Evolutionary conservation across 2,329 filamentous ascomycete genomes (phyloP).

Genomic region (Aciculosporium take): DNA sequence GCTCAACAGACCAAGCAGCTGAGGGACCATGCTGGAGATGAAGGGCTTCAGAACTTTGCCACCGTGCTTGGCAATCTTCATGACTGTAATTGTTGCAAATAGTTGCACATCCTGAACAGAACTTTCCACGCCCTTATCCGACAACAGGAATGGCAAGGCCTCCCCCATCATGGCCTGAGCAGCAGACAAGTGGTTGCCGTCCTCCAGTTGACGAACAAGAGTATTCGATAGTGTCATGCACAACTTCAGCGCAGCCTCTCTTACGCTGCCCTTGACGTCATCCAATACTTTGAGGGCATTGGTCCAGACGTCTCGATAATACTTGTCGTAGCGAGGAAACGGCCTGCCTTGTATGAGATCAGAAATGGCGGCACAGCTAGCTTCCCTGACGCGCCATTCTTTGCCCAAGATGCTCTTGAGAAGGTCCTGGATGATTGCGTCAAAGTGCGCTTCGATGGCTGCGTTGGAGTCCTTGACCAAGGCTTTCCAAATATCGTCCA

Average conservation of each 20-base stretch:
- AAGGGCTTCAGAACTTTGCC: slow-evolving; percentile 67
- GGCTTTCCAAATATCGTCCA: slow-evolving; percentile 96
- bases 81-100: slow-evolving; percentile 69
- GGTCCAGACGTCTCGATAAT: slow-evolving; percentile 74
- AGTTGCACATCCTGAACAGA: slow-evolving; percentile 74
- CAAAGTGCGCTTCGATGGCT: slow-evolving; percentile 69
- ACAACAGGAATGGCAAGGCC: slow-evolving; percentile 80
- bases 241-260: slow-evolving; percentile 64
- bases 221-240: slow-evolving; percentile 76
- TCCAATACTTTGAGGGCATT: slow-evolving; percentile 83
- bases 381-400: slow-evolving; percentile 88
- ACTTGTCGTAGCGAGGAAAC: slow-evolving; percentile 64
- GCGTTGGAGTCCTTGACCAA: slow-evolving; percentile 77
- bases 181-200: slow-evolving; percentile 54
- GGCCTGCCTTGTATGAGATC: slow-evolving; percentile 75
- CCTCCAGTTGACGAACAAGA: slow-evolving; percentile 72
- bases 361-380: slow-evolving; percentile 77
- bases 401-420: slow-evolving; percentile 74
- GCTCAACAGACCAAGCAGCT: slow-evolving; percentile 68
- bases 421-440: slow-evolving; percentile 77
- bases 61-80: slow-evolving; percentile 82
- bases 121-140: slow-evolving; percentile 77
- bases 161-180: slow-evolving; percentile 70
- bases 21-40: slow-evolving; percentile 66
- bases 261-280: slow-evolving; percentile 86